phyloP scores from a whole-genome alignment of 2,329 filamentous ascomycete genomes.

The Helotiales sp. region DNA sequence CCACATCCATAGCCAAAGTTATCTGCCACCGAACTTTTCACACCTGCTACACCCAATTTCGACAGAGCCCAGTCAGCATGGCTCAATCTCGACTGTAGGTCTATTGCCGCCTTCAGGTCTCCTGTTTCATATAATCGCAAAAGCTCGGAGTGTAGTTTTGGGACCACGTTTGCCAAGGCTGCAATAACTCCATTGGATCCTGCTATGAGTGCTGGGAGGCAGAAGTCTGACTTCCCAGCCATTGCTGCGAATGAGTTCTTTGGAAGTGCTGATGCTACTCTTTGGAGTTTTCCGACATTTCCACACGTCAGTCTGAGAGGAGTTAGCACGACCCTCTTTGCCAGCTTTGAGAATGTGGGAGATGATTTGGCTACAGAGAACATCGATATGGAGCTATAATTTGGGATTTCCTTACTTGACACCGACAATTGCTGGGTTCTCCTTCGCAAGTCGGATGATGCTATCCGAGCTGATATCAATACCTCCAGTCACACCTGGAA shows the following conservation, averaged over 20 bases:
- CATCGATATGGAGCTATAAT: no score
- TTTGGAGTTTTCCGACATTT: constrained; percentile 57
- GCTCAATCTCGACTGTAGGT: constrained; percentile 61
- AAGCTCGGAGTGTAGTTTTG: constrained; percentile 59
- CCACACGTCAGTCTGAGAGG: constrained; percentile 33
- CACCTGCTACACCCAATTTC: constrained; percentile 63
- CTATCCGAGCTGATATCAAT: constrained; percentile 58
- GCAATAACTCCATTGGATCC: constrained; percentile 69
- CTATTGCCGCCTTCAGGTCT: constrained; percentile 55
- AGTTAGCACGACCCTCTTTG: background rate
- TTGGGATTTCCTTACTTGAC: constrained; percentile 54
- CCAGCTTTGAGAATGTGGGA: no score
- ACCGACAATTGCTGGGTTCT: constrained; percentile 59
- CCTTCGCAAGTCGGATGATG: constrained; percentile 52
- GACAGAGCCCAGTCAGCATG: constrained; percentile 67
- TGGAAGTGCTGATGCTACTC: constrained; percentile 51
- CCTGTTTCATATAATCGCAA: constrained; percentile 57
- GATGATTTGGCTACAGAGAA: no score
- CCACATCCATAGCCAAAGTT: constrained; percentile 58
- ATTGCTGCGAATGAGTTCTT: constrained; percentile 58
- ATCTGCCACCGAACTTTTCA: constrained; percentile 60
- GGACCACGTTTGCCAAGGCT: constrained; percentile 67
- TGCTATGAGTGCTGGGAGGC: constrained; percentile 64
- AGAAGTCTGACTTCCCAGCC: constrained; percentile 71
- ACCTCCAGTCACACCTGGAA: constrained; percentile 56